Evolutionary conservation across 495 filamentous ascomycete species (phyloP), one percentile per base, ranked within the genome.

Genomic region (Penicillium steckii): DNA sequence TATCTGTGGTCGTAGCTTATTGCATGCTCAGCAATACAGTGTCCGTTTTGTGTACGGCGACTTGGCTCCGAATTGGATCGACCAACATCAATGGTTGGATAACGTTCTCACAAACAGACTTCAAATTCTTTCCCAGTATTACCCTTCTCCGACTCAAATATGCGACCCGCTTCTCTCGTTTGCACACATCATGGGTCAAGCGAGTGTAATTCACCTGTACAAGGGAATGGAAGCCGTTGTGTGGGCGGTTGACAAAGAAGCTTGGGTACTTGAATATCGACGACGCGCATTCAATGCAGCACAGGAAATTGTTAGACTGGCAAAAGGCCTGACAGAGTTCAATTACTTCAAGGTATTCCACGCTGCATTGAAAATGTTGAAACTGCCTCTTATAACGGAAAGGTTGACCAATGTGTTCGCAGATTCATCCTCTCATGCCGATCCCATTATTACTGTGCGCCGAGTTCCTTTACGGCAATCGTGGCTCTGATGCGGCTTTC

Each of bases 271-370:
- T 10, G 42, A 44, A 44, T 44, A 44, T 44, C 21, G 12, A 44
- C 37, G 37, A 10, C 37, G 13, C 10, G 37, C 37, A 15, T 21
- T 40, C 5, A 40, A 9, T 40, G 37, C 37, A 40, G 37, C 37
- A 9, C 40, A 43, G 21, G 40, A 23, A n/a, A 43, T 43, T 17
- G 15, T 23, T 13, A 43, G 23, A 24, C 40, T 18, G 22, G 37
- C 37, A 18, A 40, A 40, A 40, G 37, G 37, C 4, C 37, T 45
- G 5, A 45, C 13, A 45, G 22, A 44, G 42, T 44, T 44, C 42
- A 25, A 44, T 27, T 15, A 24, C 22, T 44, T 44, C 42, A 44
- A 44, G 22, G 42, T 44, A 44, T 44, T 3, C 22, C 42, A 44
- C 8, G 26, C 18, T 26, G 21, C 23, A 44, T 44, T 12, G 4